Percentiles rank a stretch among this genome's conserved stretches.
phyloP scores from a whole-genome alignment of 164 flowering plant species.

The Aristolochia fimbriata region DNA sequence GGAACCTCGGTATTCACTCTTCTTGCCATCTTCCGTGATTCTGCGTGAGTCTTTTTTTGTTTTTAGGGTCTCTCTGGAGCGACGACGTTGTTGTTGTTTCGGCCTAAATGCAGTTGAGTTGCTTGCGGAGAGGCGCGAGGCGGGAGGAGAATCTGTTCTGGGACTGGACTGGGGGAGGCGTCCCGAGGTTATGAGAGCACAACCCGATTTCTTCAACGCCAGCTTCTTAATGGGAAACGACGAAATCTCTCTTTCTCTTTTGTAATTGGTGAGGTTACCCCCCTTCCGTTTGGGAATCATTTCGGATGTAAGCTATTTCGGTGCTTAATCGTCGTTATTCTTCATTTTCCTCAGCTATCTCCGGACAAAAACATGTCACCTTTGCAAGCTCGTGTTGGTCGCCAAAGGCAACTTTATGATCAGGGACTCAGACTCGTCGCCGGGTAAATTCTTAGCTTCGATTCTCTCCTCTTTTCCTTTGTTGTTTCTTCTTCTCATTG shows the following conservation, averaged over 20 bases:
- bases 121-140: neutral
- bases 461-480: neutral
- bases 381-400: conserved; percentile 9
- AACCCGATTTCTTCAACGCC: neutral
- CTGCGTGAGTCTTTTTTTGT: too few relatives aligned
- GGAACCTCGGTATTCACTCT: too few relatives aligned
- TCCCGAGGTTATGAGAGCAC: neutral
- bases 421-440: conserved; percentile 5
- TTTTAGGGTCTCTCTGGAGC: too few relatives aligned
- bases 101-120: neutral
- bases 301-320: neutral
- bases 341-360: neutral
- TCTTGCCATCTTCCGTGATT: too few relatives aligned
- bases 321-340: neutral
- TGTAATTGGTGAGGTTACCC: neutral
- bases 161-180: too few relatives aligned
- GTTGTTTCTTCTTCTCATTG: neutral
- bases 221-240: neutral
- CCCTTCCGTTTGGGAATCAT: neutral
- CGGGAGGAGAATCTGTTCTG: neutral
- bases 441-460: conserved; percentile 2
- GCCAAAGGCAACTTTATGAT: conserved; percentile 7
- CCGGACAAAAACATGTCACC: conserved; percentile 1
- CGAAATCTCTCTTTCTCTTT: neutral
- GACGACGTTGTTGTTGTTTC: too few relatives aligned